Conservation (phyloP, 1,284 basidiomycete genomes). For the Pyrrhoderma noxium region DNA sequence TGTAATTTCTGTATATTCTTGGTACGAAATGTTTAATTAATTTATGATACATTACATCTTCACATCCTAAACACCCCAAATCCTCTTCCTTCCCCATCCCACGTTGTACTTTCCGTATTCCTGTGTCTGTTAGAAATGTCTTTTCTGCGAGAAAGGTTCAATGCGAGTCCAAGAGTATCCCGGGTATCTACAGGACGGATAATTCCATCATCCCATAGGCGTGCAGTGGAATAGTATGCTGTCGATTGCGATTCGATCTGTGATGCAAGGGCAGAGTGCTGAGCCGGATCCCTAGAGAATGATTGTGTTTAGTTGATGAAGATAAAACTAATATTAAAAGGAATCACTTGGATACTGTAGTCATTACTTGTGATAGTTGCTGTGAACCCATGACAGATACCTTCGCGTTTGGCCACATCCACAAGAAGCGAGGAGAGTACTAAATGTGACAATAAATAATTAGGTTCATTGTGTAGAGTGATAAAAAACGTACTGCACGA, state of each 20-base stretch:
- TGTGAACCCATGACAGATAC: slow-evolving; percentile 96
- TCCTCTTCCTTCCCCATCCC: slow-evolving; percentile 68
- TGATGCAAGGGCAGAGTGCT: slow-evolving; percentile 65
- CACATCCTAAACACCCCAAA: slow-evolving; percentile 91
- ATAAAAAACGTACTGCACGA: slow-evolving; percentile 54
- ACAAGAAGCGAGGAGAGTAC: slow-evolving; percentile 91
- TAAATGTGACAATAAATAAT: slow-evolving; percentile 29
- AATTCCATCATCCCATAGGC: slow-evolving; percentile 94
- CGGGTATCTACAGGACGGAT: slow-evolving; percentile 89
- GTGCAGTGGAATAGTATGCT: slow-evolving; percentile 80
- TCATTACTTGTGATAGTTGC: slow-evolving; percentile 90
- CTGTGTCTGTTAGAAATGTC: slow-evolving; percentile 9
- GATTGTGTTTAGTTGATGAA: background rate
- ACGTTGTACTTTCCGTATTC: slow-evolving; percentile 39
- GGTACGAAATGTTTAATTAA: background rate
- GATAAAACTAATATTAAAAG: background rate
- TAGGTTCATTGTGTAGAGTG: background rate
- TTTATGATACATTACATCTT: background rate
- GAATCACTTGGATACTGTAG: slow-evolving; percentile 72
- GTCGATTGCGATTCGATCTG: slow-evolving; percentile 86
- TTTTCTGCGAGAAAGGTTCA: slow-evolving; percentile 46
- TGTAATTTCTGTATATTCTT: too few species aligned
- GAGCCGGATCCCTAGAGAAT: slow-evolving; percentile 58
- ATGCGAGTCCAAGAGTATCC: slow-evolving; percentile 77
- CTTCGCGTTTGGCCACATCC: slow-evolving; percentile 99